Conservation (phyloP, 106 monocot genomes). For the Amphibolis antarctica region DNA sequence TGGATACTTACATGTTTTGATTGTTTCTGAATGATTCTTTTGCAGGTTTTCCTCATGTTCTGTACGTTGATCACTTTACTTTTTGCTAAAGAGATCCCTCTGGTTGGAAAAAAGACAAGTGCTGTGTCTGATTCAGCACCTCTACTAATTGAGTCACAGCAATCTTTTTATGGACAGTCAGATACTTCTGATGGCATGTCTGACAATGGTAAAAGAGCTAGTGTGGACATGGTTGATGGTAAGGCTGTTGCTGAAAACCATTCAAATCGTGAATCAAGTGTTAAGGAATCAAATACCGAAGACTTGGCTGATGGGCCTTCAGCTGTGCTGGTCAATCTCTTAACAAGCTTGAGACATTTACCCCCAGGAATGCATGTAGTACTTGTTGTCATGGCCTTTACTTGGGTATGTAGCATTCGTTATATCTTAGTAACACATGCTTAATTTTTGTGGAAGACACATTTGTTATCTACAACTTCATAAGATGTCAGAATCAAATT, state of each 20-base stretch:
- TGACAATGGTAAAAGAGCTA: slow-evolving; percentile 25
- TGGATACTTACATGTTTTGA: too few species aligned
- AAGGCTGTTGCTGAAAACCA: slow-evolving; percentile 16
- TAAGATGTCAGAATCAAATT: too few species aligned
- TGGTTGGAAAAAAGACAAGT: slow-evolving; percentile 22
- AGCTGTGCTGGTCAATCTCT: slow-evolving; percentile 83
- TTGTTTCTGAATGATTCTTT: background rate
- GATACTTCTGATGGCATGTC: background rate
- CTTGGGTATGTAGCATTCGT: slow-evolving; percentile 59
- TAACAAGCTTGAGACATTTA: slow-evolving; percentile 91
- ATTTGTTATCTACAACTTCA: background rate
- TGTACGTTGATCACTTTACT: slow-evolving; percentile 85
- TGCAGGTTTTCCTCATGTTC: slow-evolving; percentile 68
- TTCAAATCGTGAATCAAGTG: slow-evolving; percentile 11
- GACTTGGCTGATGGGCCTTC: slow-evolving; percentile 49
- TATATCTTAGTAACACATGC: background rate
- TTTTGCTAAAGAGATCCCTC: slow-evolving; percentile 71
- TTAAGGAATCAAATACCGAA: slow-evolving; percentile 19
- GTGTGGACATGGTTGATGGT: slow-evolving; percentile 8
- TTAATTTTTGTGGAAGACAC: background rate
- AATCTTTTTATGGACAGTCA: slow-evolving; percentile 13
- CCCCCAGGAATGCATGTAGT: slow-evolving; percentile 90
- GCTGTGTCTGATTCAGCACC: slow-evolving; percentile 68
- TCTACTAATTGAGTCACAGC: slow-evolving; percentile 42
- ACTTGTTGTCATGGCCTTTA: slow-evolving; percentile 90